phyloP scores from a whole-genome alignment of 164 flowering plant species.

The Chloranthus sessilifolius region DNA sequence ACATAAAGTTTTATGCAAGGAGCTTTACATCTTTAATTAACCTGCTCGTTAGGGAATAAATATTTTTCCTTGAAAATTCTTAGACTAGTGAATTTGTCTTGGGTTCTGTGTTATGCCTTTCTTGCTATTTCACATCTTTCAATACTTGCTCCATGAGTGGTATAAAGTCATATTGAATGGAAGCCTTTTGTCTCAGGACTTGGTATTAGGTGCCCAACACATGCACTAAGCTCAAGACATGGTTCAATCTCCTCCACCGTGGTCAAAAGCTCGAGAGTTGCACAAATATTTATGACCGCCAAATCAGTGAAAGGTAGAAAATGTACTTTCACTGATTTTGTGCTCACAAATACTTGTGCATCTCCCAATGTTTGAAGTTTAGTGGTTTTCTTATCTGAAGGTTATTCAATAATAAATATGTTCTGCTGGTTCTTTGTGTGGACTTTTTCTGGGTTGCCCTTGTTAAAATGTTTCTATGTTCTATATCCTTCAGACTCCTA shows the following conservation, averaged over 20 bases:
- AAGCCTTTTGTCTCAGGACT: not conserved
- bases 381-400: too few species aligned
- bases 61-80: not conserved
- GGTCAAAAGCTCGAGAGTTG: too few species aligned
- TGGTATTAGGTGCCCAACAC: not conserved
- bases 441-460: not conserved
- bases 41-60: too few species aligned
- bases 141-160: not conserved
- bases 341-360: slow-evolving; percentile 66
- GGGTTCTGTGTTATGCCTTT: too few species aligned
- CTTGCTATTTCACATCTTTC: not conserved
- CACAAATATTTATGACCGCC: too few species aligned
- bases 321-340: slow-evolving; percentile 2
- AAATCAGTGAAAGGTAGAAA: too few species aligned
- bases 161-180: not conserved
- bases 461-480: slow-evolving; percentile 7
- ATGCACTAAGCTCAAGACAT: too few species aligned
- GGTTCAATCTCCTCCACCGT: too few species aligned
- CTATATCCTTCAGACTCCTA: slow-evolving; percentile 61
- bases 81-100: not conserved
- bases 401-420: too few species aligned
- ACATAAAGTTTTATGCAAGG: too few species aligned
- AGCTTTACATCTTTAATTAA: not conserved
- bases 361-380: slow-evolving; percentile 87
- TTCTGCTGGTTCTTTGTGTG: not conserved